phyloP scores from a whole-genome alignment of 208 protist species.

The Leishmania guyanensis region DNA sequence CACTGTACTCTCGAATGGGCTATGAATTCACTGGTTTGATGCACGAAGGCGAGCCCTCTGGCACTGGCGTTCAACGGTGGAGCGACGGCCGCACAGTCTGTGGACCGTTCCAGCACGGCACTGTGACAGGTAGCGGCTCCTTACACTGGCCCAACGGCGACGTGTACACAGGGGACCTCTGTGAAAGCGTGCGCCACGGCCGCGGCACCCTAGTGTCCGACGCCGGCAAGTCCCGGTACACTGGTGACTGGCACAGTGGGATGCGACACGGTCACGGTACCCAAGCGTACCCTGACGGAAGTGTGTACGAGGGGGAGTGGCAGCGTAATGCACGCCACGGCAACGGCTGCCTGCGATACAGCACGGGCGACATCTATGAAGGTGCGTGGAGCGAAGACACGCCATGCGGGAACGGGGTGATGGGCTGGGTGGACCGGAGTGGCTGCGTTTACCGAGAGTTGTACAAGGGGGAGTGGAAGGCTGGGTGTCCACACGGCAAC shows the following conservation, averaged over 20 bases:
- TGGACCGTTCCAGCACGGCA: constrained; percentile 49
- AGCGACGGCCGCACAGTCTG: constrained; percentile 45
- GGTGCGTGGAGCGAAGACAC: constrained; percentile 62
- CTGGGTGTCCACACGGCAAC: constrained; percentile 63
- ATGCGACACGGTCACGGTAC: constrained; percentile 66
- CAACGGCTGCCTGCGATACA: constrained; percentile 56
- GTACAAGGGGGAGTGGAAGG: constrained; percentile 81
- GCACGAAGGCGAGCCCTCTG: constrained; percentile 51
- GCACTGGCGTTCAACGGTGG: constrained; percentile 59
- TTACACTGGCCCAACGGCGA: constrained; percentile 75
- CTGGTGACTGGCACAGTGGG: constrained; percentile 69
- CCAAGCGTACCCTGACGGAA: constrained; percentile 72
- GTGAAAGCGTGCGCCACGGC: constrained; percentile 77
- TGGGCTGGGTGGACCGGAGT: constrained; percentile 72
- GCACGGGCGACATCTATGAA: constrained; percentile 77
- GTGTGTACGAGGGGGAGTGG: constrained; percentile 75
- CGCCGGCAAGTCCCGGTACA: constrained; percentile 52
- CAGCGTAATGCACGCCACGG: constrained; percentile 55
- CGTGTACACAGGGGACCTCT: constrained; percentile 60
- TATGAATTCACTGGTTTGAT: constrained; percentile 63
- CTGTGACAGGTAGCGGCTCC: constrained; percentile 28
- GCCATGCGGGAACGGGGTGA: constrained; percentile 63
- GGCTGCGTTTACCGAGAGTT: constrained; percentile 52
- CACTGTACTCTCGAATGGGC: constrained; percentile 57
- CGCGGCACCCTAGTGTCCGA: constrained; percentile 60